Base-by-base conservation (phyloP, 805 yeast species). In the Brettanomyces custersianus region DNA sequence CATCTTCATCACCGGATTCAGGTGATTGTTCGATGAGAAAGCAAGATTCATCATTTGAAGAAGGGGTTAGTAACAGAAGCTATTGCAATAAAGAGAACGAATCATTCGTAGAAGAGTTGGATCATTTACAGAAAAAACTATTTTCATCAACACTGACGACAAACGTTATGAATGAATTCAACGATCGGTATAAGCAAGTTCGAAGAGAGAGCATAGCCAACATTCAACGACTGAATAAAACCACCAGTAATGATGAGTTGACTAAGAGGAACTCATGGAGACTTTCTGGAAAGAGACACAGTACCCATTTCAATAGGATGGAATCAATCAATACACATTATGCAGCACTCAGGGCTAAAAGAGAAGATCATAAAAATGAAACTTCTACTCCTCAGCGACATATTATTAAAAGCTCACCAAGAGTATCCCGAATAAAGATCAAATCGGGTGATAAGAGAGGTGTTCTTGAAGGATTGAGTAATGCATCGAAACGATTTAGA, bases 271-370 rank as follows among this genome's bases (percentile, higher is more conserved):
- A 50, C 3, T 54, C 59, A 1, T 52, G 63, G 32, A 57, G 77
- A 21, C 65, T 66, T 46, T 63, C 74, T 12, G n/a, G n/a, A n/a
- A 56, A 57, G 38, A 65, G 64, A 40, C 54, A 65, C 57, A 44
- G 70, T 64, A 41, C 70, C 49, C 44, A 74, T 63, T 43, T 64
- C 57, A 55, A 70, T 36, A 52, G 62, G 31, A 68, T 71, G 76
- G 76, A 70, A 18, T 65, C 74, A 13, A 70, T 71, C 13, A 52
- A 63, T 8, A 53, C 57, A 6, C 76, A 70, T 40, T 70, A 70
- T 40, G 69, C 75, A 1, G 69, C 68, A 4, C 50, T 49, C 33
- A 51, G 56, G 40, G 33, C 44, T 10, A 38, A 40, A 7, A 33
- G 41, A 39, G 20, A 29, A 8, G 10, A 29, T 7, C 31, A 29